Percentiles rank a stretch among this genome's conserved stretches.
phyloP scores from a whole-genome alignment of 2,329 filamentous ascomycete species.

The Penicillium nordicum region DNA sequence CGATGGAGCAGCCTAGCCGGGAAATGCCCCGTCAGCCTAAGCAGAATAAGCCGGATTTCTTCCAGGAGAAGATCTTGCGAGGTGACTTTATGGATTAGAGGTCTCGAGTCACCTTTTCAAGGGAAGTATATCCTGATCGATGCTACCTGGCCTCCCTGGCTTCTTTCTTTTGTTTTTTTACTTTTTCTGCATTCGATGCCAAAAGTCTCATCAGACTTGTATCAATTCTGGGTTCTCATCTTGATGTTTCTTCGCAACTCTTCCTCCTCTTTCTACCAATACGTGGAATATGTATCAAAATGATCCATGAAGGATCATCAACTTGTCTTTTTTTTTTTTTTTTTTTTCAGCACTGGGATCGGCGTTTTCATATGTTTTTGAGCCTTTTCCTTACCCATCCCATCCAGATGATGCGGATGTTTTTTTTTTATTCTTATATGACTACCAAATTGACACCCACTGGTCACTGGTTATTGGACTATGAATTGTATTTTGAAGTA shows the following conservation, averaged over 20 bases:
- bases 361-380: not conserved
- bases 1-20: constrained; percentile 55
- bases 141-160: not conserved
- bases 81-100: constrained; percentile 93
- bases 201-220: constrained; percentile 1
- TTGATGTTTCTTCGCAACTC: not conserved
- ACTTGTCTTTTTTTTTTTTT: not conserved
- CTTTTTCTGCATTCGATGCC: not conserved
- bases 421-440: constrained; percentile 3
- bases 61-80: constrained; percentile 95
- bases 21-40: constrained; percentile 47
- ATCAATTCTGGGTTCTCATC: not conserved
- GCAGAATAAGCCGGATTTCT: constrained; percentile 77
- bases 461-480: not conserved
- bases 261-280: not conserved
- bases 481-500: not conserved
- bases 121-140: not conserved
- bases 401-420: constrained; percentile 13
- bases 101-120: not conserved
- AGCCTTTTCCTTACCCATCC: constrained; percentile 1
- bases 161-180: not conserved
- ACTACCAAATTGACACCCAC: constrained; percentile 14
- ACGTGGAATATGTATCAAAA: constrained; percentile 3
- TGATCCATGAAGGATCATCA: not conserved
- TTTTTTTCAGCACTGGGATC: not conserved